Evolutionary conservation across 805 yeast genomes (phyloP).

Genomic region (Clavispora phyllophila): DNA sequence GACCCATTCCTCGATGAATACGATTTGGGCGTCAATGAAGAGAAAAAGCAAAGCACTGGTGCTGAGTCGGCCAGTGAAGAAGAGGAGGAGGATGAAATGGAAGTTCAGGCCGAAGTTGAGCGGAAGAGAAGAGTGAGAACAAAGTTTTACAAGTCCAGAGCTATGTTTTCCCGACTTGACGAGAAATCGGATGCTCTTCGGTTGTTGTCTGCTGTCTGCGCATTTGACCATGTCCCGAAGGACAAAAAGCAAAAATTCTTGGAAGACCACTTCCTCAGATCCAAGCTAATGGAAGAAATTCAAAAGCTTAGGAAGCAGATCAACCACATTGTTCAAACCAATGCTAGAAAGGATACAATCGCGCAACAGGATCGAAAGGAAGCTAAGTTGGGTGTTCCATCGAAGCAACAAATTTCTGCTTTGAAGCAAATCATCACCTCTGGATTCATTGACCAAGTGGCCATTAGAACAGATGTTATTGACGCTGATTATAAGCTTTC

Average conservation of each 20-base stretch:
- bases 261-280: constrained; percentile 60
- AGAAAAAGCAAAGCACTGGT: constrained; percentile 10
- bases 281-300: constrained; percentile 82
- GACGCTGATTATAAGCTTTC: constrained; percentile 58
- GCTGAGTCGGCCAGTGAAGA: constrained; percentile 26
- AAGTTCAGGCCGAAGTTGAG: constrained; percentile 35
- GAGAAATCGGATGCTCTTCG: constrained; percentile 69
- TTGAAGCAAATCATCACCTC: constrained; percentile 89
- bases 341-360: constrained; percentile 55
- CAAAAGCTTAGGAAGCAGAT: constrained; percentile 75
- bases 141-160: constrained; percentile 54
- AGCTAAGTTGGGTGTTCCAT: constrained; percentile 61
- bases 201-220: constrained; percentile 78
- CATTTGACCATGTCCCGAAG: constrained; percentile 67
- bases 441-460: constrained; percentile 89
- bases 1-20: constrained; percentile 78
- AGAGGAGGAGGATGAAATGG: constrained; percentile 33
- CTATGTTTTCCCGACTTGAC: constrained; percentile 64
- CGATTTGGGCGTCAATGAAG: constrained; percentile 55
- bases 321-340: constrained; percentile 63
- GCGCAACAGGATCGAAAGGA: constrained; percentile 39
- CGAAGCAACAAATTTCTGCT: constrained; percentile 62
- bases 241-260: constrained; percentile 47
- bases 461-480: constrained; percentile 72
- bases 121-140: constrained; percentile 38